Evolutionary conservation across 306 rosid species (phyloP).

Genomic region (Begonia loranthoides): DNA sequence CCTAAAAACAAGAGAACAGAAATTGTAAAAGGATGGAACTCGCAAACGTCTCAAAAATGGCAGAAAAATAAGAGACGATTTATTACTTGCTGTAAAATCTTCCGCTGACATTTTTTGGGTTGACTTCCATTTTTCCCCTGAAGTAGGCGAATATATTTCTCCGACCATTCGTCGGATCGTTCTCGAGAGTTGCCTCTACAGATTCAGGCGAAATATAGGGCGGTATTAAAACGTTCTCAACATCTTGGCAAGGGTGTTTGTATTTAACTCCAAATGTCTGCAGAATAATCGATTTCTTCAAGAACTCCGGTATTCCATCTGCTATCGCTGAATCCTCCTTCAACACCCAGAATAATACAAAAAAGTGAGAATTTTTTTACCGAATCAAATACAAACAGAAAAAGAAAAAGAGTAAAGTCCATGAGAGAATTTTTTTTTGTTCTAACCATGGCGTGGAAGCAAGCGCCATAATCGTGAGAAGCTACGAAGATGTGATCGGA

Average conservation of each 20-base stretch:
- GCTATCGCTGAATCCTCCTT: constrained; percentile 75
- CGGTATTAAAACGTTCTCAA: constrained; percentile 77
- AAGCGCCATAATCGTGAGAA: constrained; percentile 81
- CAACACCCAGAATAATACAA: neutral
- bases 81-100: constrained; percentile 86
- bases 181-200: constrained; percentile 24
- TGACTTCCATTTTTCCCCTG: constrained; percentile 92
- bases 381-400: neutral
- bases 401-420: neutral
- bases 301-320: constrained; percentile 57
- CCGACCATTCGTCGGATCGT: constrained; percentile 28
- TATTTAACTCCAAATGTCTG: constrained; percentile 74
- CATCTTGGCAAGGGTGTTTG: constrained; percentile 77
- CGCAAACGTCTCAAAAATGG: no score
- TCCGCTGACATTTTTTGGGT: constrained; percentile 90
- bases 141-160: constrained; percentile 81
- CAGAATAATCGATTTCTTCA: constrained; percentile 66
- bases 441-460: constrained; percentile 80
- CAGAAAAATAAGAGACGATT: neutral
- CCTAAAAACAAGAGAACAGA: constrained; percentile 18
- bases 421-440: neutral
- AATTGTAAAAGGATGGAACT: neutral
- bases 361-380: neutral
- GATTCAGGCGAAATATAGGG: constrained; percentile 65
- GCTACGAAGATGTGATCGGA: constrained; percentile 88